Base-by-base conservation (phyloP, 345 rosid genomes). In the Acer saccharum region DNA sequence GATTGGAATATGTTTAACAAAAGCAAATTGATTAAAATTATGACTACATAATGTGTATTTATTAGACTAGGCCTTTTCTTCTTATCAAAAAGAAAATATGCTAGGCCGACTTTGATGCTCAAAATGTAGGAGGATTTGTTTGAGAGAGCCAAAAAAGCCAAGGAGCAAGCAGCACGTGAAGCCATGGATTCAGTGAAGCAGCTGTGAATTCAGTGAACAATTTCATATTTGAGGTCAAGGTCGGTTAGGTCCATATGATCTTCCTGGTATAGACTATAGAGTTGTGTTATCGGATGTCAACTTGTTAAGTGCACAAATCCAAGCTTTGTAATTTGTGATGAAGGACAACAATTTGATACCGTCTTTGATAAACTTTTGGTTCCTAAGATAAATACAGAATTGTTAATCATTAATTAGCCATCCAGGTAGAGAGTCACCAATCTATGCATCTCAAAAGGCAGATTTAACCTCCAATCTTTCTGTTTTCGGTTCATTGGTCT, bases 131-230 rank as follows among this genome's bases (percentile, higher is more conserved):
- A 86, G 73, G 99, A 93, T 74, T 93, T 93, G 71, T 82, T 92
- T 39, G 93, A 89, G 81, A 89, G 94, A 81, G 98, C 98, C 21
- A 90, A 86, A 79, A 90, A 65, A 81, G 93, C 98, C 48, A 95
- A 95, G 79, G 93, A 93, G 67, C 82, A 78, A 80, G 97, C 99
- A 61, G 96, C 97, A 18, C 84, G 89, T 0, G 98, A 94, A 78
- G 82, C 92, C 44, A 63, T 82, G 88, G 96, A 86, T 25, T 25
- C 27, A 25, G 25, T 25, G 25, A 25, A 25, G 25, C 25, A 25
- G 25, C 25, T 25, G 25, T 25, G 25, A 25, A 25, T 25, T 25
- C 25, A 25, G 27, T 25, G 27, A 25, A 25, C 27, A 25, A 25
- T 25, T 25, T 25, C 27, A 25, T 25, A 25, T 25, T 25, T 25